Conservation (phyloP, 2,329 filamentous ascomycete species). For the Calonectria henricotiae region DNA sequence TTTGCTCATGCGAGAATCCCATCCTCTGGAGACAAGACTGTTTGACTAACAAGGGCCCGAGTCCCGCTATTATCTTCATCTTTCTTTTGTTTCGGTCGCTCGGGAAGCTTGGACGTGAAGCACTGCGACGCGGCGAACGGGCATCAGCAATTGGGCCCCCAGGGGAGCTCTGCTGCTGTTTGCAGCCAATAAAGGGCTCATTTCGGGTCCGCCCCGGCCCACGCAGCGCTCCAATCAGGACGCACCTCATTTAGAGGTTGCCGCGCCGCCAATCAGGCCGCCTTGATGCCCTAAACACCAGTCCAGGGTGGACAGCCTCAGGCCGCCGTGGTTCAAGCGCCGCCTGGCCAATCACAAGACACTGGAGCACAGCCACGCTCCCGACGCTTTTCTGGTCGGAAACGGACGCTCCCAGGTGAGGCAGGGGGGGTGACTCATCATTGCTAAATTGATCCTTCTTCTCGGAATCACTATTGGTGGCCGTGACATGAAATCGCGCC, state of each 20-base stretch:
- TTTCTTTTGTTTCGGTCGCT: constrained; percentile 26
- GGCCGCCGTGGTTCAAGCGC: constrained; percentile 30
- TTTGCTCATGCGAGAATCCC: constrained; percentile 20
- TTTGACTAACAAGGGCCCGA: constrained; percentile 21
- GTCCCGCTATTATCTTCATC: constrained; percentile 4
- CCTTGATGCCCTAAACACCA: constrained; percentile 21
- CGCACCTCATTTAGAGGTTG: constrained; percentile 38
- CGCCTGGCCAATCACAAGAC: constrained; percentile 34
- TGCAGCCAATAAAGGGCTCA: constrained; percentile 42
- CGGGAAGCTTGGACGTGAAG: constrained; percentile 30
- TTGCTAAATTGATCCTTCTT: too few species aligned
- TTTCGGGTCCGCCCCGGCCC: constrained; percentile 33
- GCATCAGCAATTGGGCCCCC: constrained; percentile 36
- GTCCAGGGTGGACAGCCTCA: constrained; percentile 28
- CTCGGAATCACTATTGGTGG: constrained; percentile 3
- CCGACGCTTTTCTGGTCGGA: constrained; percentile 21
- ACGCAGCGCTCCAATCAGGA: constrained; percentile 40
- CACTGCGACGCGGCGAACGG: constrained; percentile 36
- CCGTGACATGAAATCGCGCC: constrained; percentile 1
- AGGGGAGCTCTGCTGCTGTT: constrained; percentile 24
- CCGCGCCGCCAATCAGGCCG: constrained; percentile 44
- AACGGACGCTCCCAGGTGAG: constrained; percentile 13
- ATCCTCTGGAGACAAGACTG: background rate
- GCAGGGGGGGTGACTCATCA: constrained; percentile 38
- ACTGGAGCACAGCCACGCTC: constrained; percentile 32